Conservation (phyloP, 2,329 filamentous ascomycete genomes). For the Ophiocordyceps sinensis region DNA sequence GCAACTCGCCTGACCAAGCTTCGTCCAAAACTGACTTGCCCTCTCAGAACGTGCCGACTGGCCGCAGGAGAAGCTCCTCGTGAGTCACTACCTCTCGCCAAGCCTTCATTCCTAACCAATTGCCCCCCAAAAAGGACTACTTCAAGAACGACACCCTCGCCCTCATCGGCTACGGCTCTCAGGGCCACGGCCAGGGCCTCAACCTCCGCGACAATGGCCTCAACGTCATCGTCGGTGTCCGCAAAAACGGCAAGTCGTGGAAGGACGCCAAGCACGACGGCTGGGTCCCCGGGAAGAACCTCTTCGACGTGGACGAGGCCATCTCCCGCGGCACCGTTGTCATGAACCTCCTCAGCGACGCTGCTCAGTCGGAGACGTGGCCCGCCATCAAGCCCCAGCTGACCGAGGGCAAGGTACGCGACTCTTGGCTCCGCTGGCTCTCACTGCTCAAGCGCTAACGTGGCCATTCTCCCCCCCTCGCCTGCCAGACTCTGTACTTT, state of each 20-base stretch:
- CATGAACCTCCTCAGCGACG: conserved; percentile 98
- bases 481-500: conserved; percentile 85
- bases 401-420: conserved; percentile 86
- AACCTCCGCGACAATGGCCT: conserved; percentile 99
- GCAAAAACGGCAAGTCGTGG: conserved; percentile 97
- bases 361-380: conserved; percentile 98
- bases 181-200: conserved; percentile 97
- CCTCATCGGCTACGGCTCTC: conserved; percentile 94
- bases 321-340: conserved; percentile 85
- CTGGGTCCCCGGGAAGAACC: conserved; percentile 96
- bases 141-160: conserved; percentile 99
- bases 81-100: conserved; percentile 36
- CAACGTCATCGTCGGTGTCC: conserved; percentile 97
- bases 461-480: background rate
- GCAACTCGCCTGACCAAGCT: conserved; percentile 10
- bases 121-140: conserved; percentile 53
- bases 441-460: background rate
- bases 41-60: conserved; percentile 84
- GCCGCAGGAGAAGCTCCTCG: conserved; percentile 95
- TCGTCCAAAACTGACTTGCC: conserved; percentile 1
- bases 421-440: too few species aligned
- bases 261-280: conserved; percentile 94
- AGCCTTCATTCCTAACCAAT: conserved; percentile 1
- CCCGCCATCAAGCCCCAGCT: conserved; percentile 95
- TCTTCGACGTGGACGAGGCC: conserved; percentile 96